A percentile compares a stretch with the other conserved stretches of the same genome.
Conservation (phyloP, 2,329 filamentous ascomycete genomes). For the Aureobasidium sp. region DNA sequence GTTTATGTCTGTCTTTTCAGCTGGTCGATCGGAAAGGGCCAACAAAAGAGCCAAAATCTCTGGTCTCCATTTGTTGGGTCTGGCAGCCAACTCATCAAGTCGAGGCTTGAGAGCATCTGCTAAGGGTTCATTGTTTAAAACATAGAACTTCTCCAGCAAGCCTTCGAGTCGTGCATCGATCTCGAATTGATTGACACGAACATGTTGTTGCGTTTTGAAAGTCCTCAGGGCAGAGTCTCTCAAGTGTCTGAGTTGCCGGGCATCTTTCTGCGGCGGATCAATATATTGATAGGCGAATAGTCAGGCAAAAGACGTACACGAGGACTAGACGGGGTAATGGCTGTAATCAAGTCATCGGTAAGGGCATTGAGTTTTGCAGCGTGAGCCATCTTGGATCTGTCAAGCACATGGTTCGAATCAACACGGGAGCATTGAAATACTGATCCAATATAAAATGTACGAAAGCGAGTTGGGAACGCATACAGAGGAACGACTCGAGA, state of each 20-base stretch:
- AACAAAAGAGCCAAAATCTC: slow-evolving; percentile 74
- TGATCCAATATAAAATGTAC: neutral
- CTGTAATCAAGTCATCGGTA: slow-evolving; percentile 63
- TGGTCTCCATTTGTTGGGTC: slow-evolving; percentile 60
- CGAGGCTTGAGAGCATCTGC: slow-evolving; percentile 61
- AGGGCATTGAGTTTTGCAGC: slow-evolving; percentile 57
- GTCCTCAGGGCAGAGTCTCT: slow-evolving; percentile 35
- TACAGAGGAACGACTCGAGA: neutral
- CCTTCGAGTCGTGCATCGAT: slow-evolving; percentile 35
- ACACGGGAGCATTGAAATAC: neutral
- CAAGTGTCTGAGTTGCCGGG: slow-evolving; percentile 28
- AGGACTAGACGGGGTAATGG: slow-evolving; percentile 41
- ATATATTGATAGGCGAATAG: neutral
- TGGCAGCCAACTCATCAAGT: slow-evolving; percentile 51
- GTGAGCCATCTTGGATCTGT: slow-evolving; percentile 58
- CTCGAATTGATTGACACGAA: slow-evolving; percentile 44
- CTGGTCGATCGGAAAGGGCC: slow-evolving; percentile 73
- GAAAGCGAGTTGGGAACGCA: neutral
- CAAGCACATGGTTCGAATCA: slow-evolving; percentile 1
- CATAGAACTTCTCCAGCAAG: slow-evolving; percentile 77
- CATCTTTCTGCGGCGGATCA: slow-evolving; percentile 16
- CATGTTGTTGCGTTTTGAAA: slow-evolving; percentile 36
- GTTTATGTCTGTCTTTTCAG: slow-evolving; percentile 58
- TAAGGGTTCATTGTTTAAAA: slow-evolving; percentile 71
- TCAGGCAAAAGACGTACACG: neutral